A percentile compares a stretch with the other conserved stretches of the same genome.
phyloP scores from a whole-genome alignment of 768 basidiomycete species.

The Gautieria morchelliformis region DNA sequence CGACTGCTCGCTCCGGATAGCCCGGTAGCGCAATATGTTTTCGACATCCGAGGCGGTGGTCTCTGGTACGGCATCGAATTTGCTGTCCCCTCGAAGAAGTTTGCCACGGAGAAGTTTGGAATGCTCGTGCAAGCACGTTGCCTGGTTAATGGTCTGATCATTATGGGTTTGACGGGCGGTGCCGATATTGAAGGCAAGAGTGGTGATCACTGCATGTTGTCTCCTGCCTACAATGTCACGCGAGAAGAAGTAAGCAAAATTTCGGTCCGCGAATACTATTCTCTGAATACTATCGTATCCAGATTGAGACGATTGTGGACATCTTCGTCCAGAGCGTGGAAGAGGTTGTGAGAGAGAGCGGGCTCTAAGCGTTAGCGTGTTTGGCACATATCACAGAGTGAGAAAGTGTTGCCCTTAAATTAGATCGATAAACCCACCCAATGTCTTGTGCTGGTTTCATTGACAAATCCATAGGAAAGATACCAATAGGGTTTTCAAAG shows the following conservation, averaged over 20 bases:
- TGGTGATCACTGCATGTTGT: constrained; percentile 66
- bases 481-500: too few species aligned
- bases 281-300: neutral
- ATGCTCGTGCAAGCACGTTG: constrained; percentile 62
- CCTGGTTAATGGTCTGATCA: constrained; percentile 54
- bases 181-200: constrained; percentile 57
- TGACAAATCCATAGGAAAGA: too few species aligned
- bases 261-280: neutral
- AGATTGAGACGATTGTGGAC: constrained; percentile 47
- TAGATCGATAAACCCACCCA: too few species aligned
- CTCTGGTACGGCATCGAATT: constrained; percentile 82
- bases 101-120: constrained; percentile 44
- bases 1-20: constrained; percentile 47
- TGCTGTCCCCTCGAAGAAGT: constrained; percentile 44
- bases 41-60: constrained; percentile 78
- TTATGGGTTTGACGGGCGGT: constrained; percentile 69
- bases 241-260: constrained; percentile 42
- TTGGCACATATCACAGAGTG: too few species aligned
- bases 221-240: constrained; percentile 75
- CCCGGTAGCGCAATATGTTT: constrained; percentile 54
- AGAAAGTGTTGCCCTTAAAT: too few species aligned
- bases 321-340: constrained; percentile 59
- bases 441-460: too few species aligned
- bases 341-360: constrained; percentile 34
- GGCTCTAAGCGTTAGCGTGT: neutral